These are phyloP conservation scores for Fusarium camptoceras DNA, from an alignment of 2,329 filamentous ascomycete species.

Conservation along the genomic window DNA sequence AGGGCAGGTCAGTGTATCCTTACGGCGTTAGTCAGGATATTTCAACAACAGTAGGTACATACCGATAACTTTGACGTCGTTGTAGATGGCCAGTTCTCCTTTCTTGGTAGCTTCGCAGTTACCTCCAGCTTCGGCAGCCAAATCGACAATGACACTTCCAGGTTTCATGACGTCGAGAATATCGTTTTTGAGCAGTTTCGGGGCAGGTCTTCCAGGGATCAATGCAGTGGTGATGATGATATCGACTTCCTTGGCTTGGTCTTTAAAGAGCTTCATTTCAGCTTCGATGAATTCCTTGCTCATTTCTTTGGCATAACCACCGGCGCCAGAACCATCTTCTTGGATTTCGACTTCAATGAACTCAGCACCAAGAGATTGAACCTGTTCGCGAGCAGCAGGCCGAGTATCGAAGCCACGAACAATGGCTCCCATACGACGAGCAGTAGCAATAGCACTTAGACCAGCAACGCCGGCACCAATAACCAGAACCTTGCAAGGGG, in stretches of 20 bases:
- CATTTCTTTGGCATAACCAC: constrained; percentile 94
- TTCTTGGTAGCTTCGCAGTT: constrained; percentile 87
- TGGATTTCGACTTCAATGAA: constrained; percentile 88
- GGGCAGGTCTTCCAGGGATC: constrained; percentile 85
- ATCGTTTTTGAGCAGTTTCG: constrained; percentile 83
- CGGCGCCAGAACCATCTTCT: constrained; percentile 85
- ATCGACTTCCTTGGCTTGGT: constrained; percentile 88
- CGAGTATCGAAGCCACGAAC: constrained; percentile 93
- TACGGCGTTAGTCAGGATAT: constrained; percentile 38
- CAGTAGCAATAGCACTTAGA: constrained; percentile 87
- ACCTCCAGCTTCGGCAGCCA: constrained; percentile 87
- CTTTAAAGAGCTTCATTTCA: constrained; percentile 91
- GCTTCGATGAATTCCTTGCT: constrained; percentile 93
- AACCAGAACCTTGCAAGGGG: constrained; percentile 88
- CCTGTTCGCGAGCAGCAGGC: constrained; percentile 86
- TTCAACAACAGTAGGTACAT: constrained; percentile 40
- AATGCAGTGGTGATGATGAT: constrained; percentile 94
- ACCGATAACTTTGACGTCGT: constrained; percentile 88
- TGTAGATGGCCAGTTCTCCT: constrained; percentile 76
- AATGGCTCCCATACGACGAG: constrained; percentile 86
- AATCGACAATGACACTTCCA: constrained; percentile 87
- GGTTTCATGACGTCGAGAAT: constrained; percentile 90
- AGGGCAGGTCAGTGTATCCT: constrained; percentile 89
- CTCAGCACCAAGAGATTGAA: constrained; percentile 89
- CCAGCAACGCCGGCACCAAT: constrained; percentile 93